phyloP scores from a whole-genome alignment of 2,329 filamentous ascomycete genomes.

The Biscogniauxia sp. region DNA sequence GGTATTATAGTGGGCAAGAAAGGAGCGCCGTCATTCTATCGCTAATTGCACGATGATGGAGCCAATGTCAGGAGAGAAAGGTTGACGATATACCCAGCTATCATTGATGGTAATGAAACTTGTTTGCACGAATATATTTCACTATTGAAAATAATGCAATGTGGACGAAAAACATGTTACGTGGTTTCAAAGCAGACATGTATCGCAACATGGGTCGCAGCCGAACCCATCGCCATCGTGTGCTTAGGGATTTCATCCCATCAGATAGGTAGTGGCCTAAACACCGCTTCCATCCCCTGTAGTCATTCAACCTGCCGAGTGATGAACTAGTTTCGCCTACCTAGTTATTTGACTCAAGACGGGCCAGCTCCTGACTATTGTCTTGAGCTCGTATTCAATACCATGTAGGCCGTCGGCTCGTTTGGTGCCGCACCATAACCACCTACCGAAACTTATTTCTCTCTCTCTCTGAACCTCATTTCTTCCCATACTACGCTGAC shows the following conservation, averaged over 20 bases:
- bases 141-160: too few species aligned
- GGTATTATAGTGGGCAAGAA: conserved; percentile 11
- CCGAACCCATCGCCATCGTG: background rate
- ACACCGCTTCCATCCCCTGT: background rate
- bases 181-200: background rate
- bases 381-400: background rate
- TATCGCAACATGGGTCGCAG: background rate
- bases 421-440: background rate
- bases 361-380: background rate
- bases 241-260: background rate
- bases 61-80: conserved; percentile 8
- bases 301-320: background rate
- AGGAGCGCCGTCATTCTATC: conserved; percentile 11
- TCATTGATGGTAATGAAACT: conserved; percentile 7
- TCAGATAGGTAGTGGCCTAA: background rate
- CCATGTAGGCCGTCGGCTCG: background rate
- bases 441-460: background rate
- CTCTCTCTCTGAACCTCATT: background rate
- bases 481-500: too few species aligned
- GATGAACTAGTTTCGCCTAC: background rate
- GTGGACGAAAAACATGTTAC: background rate
- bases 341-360: background rate
- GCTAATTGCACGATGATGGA: conserved; percentile 5
- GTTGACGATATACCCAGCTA: conserved; percentile 21
- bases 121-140: background rate